Conservation (phyloP, 78 protist genomes). For the Dictyostelium intermedium region DNA sequence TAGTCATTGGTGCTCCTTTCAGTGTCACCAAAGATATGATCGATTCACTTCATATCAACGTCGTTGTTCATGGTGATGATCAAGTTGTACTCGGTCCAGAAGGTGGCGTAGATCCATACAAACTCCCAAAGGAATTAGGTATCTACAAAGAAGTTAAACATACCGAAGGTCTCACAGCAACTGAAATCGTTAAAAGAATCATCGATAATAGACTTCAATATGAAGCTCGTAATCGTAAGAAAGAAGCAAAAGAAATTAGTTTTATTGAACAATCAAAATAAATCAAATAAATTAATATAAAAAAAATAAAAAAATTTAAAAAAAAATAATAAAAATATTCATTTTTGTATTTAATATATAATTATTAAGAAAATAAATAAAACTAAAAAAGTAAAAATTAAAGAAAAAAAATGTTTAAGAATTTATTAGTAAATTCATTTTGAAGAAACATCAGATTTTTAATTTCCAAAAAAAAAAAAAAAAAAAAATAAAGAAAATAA, state of each 20-base stretch:
- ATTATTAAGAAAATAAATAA: too few species aligned
- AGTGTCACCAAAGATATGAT: slow-evolving; percentile 85
- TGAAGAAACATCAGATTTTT: too few species aligned
- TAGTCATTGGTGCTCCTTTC: slow-evolving; percentile 94
- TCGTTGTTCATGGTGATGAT: slow-evolving; percentile 90
- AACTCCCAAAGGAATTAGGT: slow-evolving; percentile 65
- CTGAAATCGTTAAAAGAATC: slow-evolving; percentile 73
- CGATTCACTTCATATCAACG: slow-evolving; percentile 64
- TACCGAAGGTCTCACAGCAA: slow-evolving; percentile 66
- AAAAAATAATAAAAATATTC: not conserved
- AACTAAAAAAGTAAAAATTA: too few species aligned
- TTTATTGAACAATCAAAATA: slow-evolving; percentile 16
- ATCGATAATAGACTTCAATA: slow-evolving; percentile 73
- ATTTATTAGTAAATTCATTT: too few species aligned
- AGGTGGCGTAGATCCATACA: slow-evolving; percentile 68
- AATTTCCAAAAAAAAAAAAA: too few species aligned
- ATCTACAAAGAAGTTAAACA: slow-evolving; percentile 77
- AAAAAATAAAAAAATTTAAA: not conserved
- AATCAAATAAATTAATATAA: not conserved
- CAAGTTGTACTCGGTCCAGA: slow-evolving; percentile 35
- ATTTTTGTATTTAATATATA: not conserved
- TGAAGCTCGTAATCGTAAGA: slow-evolving; percentile 82
- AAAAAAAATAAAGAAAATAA: too few species aligned
- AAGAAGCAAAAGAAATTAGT: slow-evolving; percentile 72
- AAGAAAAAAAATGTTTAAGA: too few species aligned